Base-by-base conservation (phyloP, 805 yeast genomes). In the Saturnispora sekii region DNA sequence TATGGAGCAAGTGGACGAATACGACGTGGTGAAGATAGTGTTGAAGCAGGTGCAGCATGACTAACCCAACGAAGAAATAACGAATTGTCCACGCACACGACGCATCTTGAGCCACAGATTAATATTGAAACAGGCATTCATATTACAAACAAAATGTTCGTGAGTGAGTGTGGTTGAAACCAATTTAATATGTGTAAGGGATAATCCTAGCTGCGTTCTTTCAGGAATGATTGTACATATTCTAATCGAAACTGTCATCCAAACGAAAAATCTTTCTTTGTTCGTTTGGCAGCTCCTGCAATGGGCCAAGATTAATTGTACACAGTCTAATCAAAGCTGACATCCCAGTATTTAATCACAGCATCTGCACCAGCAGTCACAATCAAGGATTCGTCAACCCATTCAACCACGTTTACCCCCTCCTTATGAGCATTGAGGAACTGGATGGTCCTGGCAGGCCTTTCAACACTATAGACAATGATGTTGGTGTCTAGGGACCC, bases 401-500 rank as follows among this genome's bases (percentile, higher is more conserved):
- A 93, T 39, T 66, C 69, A 14, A 86, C 85, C 31, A 75, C 77
- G 35, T 75, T 74, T 38, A 86, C 87, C 46, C 97, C 97, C 48
- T 78, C 90, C 59, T 84, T 88, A 59, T 93, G 98, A 1, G 96
- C 86, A 55, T 83, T 83, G 51, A 81, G 66, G 34, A 66, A 62
- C 65, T 87, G 86, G 55, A 84, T 66, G 51, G 80, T 87, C 66
- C 80, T 84, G 48, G 80, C 75, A 7, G 97, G 95, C 52, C 73
- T 77, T 32, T 72, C 74, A 35, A 86, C 89, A 15, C 89, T 82
- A 63, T 88, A 93, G 12, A 93, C 68, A 51, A 79, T 79, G 38
- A 93, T 66, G 49, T 81, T 80, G 6, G 95, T 81, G 60, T 93
- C 99, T 46, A 87, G 67, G 0, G 96, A 85, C 0, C 83, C 93